A percentile compares a stretch with the other conserved stretches of the same genome.
Evolutionary conservation across 2,329 filamentous ascomycete species (phyloP).

Genomic region (Sclerotinia minor): DNA sequence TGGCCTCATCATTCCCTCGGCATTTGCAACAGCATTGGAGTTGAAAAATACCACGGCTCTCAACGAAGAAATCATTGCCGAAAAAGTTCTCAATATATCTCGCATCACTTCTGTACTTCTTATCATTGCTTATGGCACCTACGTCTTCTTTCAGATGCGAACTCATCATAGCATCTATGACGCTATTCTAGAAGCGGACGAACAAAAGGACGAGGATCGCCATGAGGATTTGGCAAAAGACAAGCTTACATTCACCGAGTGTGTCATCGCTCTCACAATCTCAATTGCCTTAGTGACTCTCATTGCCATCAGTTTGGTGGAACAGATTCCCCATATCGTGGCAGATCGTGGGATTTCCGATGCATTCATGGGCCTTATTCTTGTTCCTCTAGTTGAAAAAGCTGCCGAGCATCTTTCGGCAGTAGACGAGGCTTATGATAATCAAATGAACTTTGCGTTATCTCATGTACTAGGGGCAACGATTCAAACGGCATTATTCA

Average conservation of each 20-base stretch:
- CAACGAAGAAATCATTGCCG: constrained; percentile 46
- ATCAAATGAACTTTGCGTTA: constrained; percentile 57
- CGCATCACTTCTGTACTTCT: constrained; percentile 70
- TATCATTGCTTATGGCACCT: constrained; percentile 67
- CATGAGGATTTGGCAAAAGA: constrained; percentile 59
- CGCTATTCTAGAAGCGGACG: constrained; percentile 69
- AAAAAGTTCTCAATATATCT: constrained; percentile 64
- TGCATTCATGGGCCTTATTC: constrained; percentile 68
- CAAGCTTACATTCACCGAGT: constrained; percentile 76
- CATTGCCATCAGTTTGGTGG: constrained; percentile 71
- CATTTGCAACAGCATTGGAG: constrained; percentile 51
- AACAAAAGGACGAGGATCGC: constrained; percentile 64
- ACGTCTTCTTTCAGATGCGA: constrained; percentile 69
- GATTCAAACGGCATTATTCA: constrained; percentile 86
- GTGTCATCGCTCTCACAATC: constrained; percentile 62
- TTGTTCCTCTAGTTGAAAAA: constrained; percentile 82
- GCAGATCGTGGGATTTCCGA: constrained; percentile 52
- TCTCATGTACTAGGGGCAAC: constrained; percentile 60
- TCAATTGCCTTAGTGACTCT: constrained; percentile 69
- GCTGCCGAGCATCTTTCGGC: constrained; percentile 82
- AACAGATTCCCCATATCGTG: constrained; percentile 67
- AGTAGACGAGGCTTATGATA: constrained; percentile 80
- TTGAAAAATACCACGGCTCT: constrained; percentile 30
- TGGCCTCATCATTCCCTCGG: constrained; percentile 47
- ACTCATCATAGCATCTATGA: constrained; percentile 78